phyloP scores from a whole-genome alignment of 805 yeast genomes.

The Saccharomycopsis fibuligera region DNA sequence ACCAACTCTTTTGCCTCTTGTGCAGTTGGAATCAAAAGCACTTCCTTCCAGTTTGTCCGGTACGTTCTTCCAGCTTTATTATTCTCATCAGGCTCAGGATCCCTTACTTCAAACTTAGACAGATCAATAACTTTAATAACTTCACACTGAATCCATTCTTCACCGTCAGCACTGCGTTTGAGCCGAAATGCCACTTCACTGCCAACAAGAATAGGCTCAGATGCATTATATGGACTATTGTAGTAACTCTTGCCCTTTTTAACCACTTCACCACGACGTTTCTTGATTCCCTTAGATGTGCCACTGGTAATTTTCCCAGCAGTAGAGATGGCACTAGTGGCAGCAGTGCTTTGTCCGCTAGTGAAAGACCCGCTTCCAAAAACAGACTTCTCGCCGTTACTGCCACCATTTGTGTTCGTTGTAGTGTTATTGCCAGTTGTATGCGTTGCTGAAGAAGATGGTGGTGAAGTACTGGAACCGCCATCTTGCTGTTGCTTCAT shows the following conservation, averaged over 20 bases:
- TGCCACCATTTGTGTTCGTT: not conserved
- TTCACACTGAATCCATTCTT: constrained; percentile 95
- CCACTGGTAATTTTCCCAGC: not conserved
- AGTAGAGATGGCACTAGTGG: not conserved
- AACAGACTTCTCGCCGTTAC: not conserved
- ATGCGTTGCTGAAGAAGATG: not conserved
- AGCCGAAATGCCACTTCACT: constrained; percentile 87
- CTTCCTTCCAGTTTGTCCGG: constrained; percentile 76
- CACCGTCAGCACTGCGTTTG: constrained; percentile 59
- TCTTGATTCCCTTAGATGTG: constrained; percentile 15
- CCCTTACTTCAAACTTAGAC: constrained; percentile 76
- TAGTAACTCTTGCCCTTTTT: constrained; percentile 41
- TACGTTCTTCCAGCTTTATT: constrained; percentile 83
- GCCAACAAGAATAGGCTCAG: constrained; percentile 53
- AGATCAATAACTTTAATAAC: constrained; percentile 60
- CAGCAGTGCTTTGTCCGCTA: not conserved
- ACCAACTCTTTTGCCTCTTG: constrained; percentile 35
- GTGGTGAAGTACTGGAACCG: constrained; percentile 7
- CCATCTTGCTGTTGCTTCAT: constrained; percentile 20
- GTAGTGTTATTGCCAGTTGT: not conserved
- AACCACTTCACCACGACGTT: constrained; percentile 24
- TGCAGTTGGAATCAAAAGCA: constrained; percentile 61
- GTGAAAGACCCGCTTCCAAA: not conserved
- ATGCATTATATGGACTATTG: constrained; percentile 51
- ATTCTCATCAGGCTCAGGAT: constrained; percentile 95